Base-by-base conservation (phyloP, 352 stramenopile genomes). In the Poterioochromonas sp. region DNA sequence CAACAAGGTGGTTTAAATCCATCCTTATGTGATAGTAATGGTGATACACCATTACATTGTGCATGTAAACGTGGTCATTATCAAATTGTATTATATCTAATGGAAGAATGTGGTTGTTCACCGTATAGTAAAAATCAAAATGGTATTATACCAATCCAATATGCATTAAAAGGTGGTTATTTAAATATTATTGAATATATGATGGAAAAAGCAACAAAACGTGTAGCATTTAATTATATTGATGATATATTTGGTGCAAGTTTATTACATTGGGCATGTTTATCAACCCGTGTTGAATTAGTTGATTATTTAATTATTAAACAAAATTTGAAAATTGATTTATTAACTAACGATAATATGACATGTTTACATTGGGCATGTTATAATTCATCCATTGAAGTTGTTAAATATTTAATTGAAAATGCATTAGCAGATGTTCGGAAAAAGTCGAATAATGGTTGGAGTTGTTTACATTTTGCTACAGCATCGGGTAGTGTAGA, bases 51-150 rank as follows among this genome's bases (percentile, higher is more conserved):
- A 3, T 43, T 76, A 32, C 69, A 76, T 68, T 20, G 26, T 29
- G 69, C 69, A n/a, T 76, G 69, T 32, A 3, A 40, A 29, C 15
- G 69, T 8, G 69, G 69, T 3, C 69, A 76, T 44, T 22, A n/a
- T 44, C 1, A 11, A 32, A 29, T 65, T 2, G 69, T 76, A 43
- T 26, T 5, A 43, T 76, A 76, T 68, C 35, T 76, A 2, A 32
- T 1, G 2, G 34, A 71, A 44, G 3, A 20, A n/a, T 29, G 8
- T 3, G 32, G 34, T 32, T 15, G 2, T 32, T 8, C 11, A n/a
- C 3, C 32, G 11, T 32, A 22, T 3, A 71, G 26, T 22, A 39
- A 39, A 39, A 71, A 71, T 47, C 3, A 47, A 15, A 15, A 26
- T 15, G 41, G 41, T 29, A 15, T 71, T 8, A 44, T 29, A 12